phyloP scores from a whole-genome alignment of 106 monocot species.

The Posidonia australis region DNA sequence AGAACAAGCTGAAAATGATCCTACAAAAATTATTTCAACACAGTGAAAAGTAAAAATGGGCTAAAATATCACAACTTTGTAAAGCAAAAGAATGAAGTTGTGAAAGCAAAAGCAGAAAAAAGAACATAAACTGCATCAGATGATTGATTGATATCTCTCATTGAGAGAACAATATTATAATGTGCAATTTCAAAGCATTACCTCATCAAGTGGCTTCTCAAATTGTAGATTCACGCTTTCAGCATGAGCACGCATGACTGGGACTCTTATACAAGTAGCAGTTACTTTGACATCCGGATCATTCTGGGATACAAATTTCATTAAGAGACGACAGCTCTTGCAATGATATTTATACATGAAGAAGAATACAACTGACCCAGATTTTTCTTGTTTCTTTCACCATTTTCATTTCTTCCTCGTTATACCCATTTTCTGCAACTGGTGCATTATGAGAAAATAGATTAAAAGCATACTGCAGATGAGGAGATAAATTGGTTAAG shows the following conservation, averaged over 20 bases:
- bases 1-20: too few species aligned
- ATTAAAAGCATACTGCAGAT: constrained; percentile 93
- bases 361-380: constrained; percentile 43
- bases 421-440: constrained; percentile 87
- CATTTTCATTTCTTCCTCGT: constrained; percentile 98
- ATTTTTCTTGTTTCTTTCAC: constrained; percentile 97
- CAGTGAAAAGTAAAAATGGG: neutral
- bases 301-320: constrained; percentile 37
- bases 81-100: neutral
- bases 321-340: neutral
- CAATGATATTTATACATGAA: neutral
- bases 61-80: neutral
- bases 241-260: constrained; percentile 96
- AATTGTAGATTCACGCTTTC: constrained; percentile 96
- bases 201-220: constrained; percentile 96
- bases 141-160: too few species aligned
- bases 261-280: constrained; percentile 93
- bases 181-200: neutral
- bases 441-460: constrained; percentile 95
- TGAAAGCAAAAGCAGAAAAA: neutral
- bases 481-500: neutral
- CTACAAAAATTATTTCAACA: neutral
- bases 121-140: too few species aligned
- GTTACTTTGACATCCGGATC: constrained; percentile 84
- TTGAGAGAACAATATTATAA: too few species aligned